A percentile compares a stretch with the other conserved stretches of the same genome.
These are phyloP conservation scores for Geotrichum aggregatum DNA, from an alignment of 1,139 yeast genomes.

Conservation along the genomic window DNA sequence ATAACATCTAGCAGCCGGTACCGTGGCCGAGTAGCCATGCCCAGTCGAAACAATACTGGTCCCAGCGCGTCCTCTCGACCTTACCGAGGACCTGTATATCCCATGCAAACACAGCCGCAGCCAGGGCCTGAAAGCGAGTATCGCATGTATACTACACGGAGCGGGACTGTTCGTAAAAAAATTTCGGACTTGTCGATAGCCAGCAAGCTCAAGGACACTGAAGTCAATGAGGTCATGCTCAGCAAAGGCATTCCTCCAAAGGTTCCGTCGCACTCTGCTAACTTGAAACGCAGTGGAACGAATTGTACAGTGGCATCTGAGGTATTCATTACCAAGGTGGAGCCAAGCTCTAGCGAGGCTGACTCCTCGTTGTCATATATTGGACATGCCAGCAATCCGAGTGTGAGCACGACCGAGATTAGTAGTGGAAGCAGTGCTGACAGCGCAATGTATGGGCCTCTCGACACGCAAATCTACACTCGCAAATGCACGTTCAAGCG, in stretches of 20 bases:
- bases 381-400: background rate
- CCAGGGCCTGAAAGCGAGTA: slow-evolving; percentile 14
- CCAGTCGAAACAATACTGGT: background rate
- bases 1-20: background rate
- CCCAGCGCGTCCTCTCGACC: slow-evolving; percentile 16
- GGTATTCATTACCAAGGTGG: slow-evolving; percentile 2
- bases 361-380: background rate
- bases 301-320: background rate
- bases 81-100: slow-evolving; percentile 18
- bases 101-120: slow-evolving; percentile 17
- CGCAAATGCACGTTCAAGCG: slow-evolving; percentile 18
- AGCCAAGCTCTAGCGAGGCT: slow-evolving; percentile 1
- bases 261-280: slow-evolving; percentile 29
- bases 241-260: slow-evolving; percentile 31
- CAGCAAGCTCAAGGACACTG: slow-evolving; percentile 13
- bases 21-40: background rate
- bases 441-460: background rate
- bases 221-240: slow-evolving; percentile 23
- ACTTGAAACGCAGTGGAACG: slow-evolving; percentile 9
- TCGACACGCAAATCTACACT: slow-evolving; percentile 18
- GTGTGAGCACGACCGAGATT: too few relatives aligned
- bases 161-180: slow-evolving; percentile 10
- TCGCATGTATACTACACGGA: slow-evolving; percentile 13
- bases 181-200: slow-evolving; percentile 10
- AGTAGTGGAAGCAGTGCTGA: background rate